Evolutionary conservation across 2,329 filamentous ascomycete genomes (phyloP).

Genomic region (Pseudophaeomoniella oleicola): DNA sequence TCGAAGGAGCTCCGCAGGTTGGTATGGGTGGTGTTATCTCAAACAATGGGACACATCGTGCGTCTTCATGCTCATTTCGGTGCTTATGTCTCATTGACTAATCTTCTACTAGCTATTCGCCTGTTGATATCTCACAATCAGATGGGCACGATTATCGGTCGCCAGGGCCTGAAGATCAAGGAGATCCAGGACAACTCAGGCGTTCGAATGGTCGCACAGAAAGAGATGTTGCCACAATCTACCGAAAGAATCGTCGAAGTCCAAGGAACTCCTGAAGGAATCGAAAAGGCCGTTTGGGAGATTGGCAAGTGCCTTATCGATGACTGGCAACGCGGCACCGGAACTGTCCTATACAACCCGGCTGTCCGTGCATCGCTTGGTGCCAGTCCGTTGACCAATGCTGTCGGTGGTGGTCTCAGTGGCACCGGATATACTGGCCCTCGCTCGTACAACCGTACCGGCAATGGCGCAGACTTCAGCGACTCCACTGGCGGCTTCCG

Average conservation of each 20-base stretch:
- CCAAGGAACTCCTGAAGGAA: slow-evolving; percentile 84
- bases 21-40: slow-evolving; percentile 87
- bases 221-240: slow-evolving; percentile 98
- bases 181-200: slow-evolving; percentile 95
- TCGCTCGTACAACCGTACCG: slow-evolving; percentile 77
- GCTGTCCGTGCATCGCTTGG: slow-evolving; percentile 69
- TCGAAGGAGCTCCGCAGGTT: slow-evolving; percentile 87
- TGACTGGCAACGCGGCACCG: slow-evolving; percentile 93
- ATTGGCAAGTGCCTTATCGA: slow-evolving; percentile 98
- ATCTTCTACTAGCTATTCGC: slow-evolving; percentile 60
- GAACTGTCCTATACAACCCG: slow-evolving; percentile 95
- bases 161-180: slow-evolving; percentile 96
- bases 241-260: slow-evolving; percentile 97
- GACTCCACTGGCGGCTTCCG: slow-evolving; percentile 54
- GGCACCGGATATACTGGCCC: slow-evolving; percentile 44
- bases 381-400: slow-evolving; percentile 37
- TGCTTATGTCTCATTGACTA: slow-evolving; percentile 7
- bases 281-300: slow-evolving; percentile 94
- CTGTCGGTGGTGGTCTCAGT: slow-evolving; percentile 33
- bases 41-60: slow-evolving; percentile 89
- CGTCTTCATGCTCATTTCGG: slow-evolving; percentile 24
- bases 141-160: slow-evolving; percentile 98
- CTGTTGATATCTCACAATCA: slow-evolving; percentile 98
- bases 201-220: slow-evolving; percentile 97
- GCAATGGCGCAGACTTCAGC: slow-evolving; percentile 95